Evolutionary conservation across 1,284 basidiomycete genomes (phyloP).

Genomic region (Trichosporon faecale): DNA sequence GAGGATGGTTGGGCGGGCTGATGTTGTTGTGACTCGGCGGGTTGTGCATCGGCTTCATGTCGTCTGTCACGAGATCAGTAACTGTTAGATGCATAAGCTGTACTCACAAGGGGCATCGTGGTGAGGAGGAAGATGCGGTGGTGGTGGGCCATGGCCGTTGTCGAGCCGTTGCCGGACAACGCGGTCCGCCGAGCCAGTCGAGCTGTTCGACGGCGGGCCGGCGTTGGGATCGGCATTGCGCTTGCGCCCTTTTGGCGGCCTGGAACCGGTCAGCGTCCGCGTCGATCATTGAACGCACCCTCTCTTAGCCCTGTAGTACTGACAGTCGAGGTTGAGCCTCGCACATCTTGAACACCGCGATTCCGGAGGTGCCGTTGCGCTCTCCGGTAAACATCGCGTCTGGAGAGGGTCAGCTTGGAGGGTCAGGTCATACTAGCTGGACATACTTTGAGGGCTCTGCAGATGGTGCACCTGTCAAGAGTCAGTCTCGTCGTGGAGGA

Average conservation of each 20-base stretch:
- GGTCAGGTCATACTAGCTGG: not conserved
- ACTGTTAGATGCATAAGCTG: not conserved
- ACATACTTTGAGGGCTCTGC: not conserved
- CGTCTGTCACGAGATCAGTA: not conserved
- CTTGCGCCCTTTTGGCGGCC: slow-evolving; percentile 2
- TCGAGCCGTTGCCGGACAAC: not conserved
- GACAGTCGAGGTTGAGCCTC: slow-evolving; percentile 1
- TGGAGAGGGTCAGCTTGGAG: not conserved
- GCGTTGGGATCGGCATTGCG: not conserved
- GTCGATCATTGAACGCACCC: not conserved
- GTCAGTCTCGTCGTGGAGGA: not conserved
- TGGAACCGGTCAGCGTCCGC: not conserved
- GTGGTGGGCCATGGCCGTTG: not conserved
- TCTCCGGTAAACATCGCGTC: not conserved
- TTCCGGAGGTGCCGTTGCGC: not conserved
- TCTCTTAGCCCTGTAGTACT: slow-evolving; percentile 8
- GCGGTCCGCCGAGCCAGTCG: not conserved
- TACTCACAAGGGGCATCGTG: not conserved
- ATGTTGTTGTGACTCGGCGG: not conserved
- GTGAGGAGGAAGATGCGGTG: not conserved
- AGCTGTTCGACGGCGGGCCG: not conserved
- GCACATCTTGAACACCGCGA: slow-evolving; percentile 5
- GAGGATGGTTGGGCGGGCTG: not conserved
- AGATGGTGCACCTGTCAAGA: slow-evolving; percentile 1
- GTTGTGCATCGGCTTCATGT: slow-evolving; percentile 1